Conservation (phyloP, 2,329 filamentous ascomycete genomes). For the Scedosporium apiospermum region DNA sequence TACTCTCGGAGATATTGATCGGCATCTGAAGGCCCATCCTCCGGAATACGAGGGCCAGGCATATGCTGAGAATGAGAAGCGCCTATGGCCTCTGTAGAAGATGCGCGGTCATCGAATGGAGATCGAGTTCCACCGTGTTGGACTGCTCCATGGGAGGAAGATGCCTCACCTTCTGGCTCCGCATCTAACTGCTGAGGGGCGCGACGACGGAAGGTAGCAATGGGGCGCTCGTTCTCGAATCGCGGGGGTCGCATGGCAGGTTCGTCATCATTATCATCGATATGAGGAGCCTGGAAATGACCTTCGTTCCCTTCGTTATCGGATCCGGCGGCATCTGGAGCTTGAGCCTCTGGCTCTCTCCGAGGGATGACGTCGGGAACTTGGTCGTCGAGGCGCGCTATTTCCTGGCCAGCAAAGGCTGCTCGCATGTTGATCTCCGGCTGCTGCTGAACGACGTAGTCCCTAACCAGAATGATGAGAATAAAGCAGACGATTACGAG, state of each 20-base stretch:
- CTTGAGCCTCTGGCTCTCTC: neutral
- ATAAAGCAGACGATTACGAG: slow-evolving; percentile 91
- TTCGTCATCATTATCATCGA: neutral
- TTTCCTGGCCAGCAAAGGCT: slow-evolving; percentile 37
- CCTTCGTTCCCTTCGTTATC: neutral
- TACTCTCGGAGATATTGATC: neutral
- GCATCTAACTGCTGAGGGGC: neutral
- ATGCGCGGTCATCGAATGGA: neutral
- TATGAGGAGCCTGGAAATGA: neutral
- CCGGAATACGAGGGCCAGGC: neutral
- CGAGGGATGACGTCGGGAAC: neutral
- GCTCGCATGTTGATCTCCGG: slow-evolving; percentile 79
- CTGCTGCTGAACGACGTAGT: slow-evolving; percentile 98
- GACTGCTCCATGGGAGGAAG: neutral
- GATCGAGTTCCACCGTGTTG: neutral
- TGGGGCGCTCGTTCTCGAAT: neutral
- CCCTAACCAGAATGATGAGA: slow-evolving; percentile 88
- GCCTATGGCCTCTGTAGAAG: neutral
- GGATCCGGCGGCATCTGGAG: neutral
- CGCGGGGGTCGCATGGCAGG: neutral
- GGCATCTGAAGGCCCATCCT: neutral
- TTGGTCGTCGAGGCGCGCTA: neutral
- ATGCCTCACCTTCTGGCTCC: neutral
- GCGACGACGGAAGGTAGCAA: neutral
- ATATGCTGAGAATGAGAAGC: neutral